phyloP scores from a whole-genome alignment of 1,284 basidiomycete genomes.

The Heimioporus retisporus region DNA sequence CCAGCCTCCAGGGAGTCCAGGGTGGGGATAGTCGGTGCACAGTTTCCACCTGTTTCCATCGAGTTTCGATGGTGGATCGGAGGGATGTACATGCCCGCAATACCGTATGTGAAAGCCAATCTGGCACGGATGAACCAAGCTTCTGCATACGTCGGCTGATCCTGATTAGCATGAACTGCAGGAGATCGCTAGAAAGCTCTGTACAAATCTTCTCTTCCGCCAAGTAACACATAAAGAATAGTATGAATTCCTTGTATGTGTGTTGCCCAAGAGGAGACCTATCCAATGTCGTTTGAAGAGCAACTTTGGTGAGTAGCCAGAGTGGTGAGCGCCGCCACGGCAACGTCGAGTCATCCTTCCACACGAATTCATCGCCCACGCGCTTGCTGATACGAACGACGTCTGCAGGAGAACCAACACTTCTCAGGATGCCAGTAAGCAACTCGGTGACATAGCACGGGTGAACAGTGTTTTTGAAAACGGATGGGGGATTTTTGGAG shows the following conservation, averaged over 20 bases:
- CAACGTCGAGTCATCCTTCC: background rate
- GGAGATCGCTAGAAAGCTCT: slow-evolving; percentile 38
- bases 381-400: slow-evolving; percentile 20
- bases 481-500: too few relatives aligned
- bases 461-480: slow-evolving; percentile 36
- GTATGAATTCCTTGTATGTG: background rate
- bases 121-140: slow-evolving; percentile 27
- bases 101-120: slow-evolving; percentile 5
- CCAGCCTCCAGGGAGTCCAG: slow-evolving; percentile 37
- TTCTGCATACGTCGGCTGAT: slow-evolving; percentile 43
- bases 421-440: slow-evolving; percentile 44
- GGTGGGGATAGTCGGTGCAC: slow-evolving; percentile 19
- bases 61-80: slow-evolving; percentile 10
- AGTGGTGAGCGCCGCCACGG: background rate
- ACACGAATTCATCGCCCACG: background rate
- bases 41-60: slow-evolving; percentile 12
- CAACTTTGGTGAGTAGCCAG: background rate
- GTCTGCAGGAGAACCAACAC: slow-evolving; percentile 28
- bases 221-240: slow-evolving; percentile 37
- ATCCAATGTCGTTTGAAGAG: background rate
- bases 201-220: slow-evolving; percentile 31
- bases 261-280: background rate
- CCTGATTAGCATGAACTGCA: background rate
- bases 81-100: slow-evolving; percentile 11
- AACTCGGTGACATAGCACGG: slow-evolving; percentile 46